Evolutionary conservation across 2,329 filamentous ascomycete genomes (phyloP).

Genomic region (Fusarium algeriense): DNA sequence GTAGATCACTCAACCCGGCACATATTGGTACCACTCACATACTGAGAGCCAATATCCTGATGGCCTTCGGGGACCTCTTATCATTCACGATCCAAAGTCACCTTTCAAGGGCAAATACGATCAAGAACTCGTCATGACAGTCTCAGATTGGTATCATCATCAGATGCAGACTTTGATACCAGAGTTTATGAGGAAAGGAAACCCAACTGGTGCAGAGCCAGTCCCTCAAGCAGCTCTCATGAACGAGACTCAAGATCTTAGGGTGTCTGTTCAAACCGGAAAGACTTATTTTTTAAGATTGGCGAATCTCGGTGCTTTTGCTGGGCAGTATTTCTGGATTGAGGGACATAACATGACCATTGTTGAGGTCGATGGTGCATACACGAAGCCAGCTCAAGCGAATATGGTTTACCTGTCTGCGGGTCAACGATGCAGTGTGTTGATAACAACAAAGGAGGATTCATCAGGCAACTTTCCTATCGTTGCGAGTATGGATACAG

Average conservation of each 20-base stretch:
- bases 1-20: conserved; percentile 73
- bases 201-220: conserved; percentile 71
- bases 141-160: conserved; percentile 81
- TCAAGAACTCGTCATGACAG: conserved; percentile 72
- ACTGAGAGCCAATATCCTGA: conserved; percentile 77
- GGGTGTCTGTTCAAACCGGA: conserved; percentile 69
- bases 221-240: conserved; percentile 77
- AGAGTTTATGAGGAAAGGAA: conserved; percentile 64
- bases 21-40: conserved; percentile 85
- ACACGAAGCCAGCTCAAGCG: conserved; percentile 69
- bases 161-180: conserved; percentile 62
- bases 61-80: conserved; percentile 72
- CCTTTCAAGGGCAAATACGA: conserved; percentile 70
- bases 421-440: conserved; percentile 74
- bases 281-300: conserved; percentile 63
- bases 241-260: conserved; percentile 75
- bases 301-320: conserved; percentile 80
- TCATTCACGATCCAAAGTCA: conserved; percentile 71
- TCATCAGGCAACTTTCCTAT: conserved; percentile 74
- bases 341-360: conserved; percentile 76
- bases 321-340: conserved; percentile 74
- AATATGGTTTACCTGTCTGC: conserved; percentile 74
- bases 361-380: conserved; percentile 80
- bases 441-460: conserved; percentile 72
- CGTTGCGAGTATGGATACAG: conserved; percentile 76